phyloP scores from a whole-genome alignment of 2,329 filamentous ascomycete species.

The Fusarium sp. region DNA sequence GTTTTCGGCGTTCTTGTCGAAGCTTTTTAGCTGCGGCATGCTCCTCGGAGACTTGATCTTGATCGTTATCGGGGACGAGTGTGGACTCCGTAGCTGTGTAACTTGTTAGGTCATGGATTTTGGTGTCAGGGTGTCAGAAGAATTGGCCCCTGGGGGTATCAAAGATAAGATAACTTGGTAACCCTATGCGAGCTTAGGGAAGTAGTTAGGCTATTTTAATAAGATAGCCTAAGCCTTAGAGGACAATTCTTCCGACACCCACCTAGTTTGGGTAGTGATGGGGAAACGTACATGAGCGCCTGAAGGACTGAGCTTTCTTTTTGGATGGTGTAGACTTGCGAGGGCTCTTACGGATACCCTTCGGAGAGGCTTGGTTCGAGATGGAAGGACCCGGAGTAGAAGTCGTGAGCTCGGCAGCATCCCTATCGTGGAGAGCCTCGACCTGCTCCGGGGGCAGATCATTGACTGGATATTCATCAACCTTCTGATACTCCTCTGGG shows the following conservation, averaged over 20 bases:
- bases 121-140: background rate
- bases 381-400: background rate
- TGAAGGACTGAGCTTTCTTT: background rate
- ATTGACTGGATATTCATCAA: background rate
- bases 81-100: background rate
- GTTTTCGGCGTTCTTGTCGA: background rate
- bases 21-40: background rate
- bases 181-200: too few species aligned
- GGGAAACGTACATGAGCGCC: background rate
- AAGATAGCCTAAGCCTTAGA: background rate
- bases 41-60: background rate
- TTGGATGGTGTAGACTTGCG: background rate
- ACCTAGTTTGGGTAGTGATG: background rate
- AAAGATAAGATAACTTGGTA: too few species aligned
- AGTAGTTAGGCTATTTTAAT: too few species aligned
- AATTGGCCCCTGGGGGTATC: too few species aligned
- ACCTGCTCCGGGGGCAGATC: background rate
- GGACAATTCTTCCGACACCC: background rate
- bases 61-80: background rate
- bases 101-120: background rate
- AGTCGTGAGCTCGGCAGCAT: background rate
- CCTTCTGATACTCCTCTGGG: background rate
- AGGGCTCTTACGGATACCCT: background rate
- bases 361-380: background rate
- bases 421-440: background rate